Base-by-base conservation (phyloP, 208 protist genomes). In the Leishmania amazonensis region DNA sequence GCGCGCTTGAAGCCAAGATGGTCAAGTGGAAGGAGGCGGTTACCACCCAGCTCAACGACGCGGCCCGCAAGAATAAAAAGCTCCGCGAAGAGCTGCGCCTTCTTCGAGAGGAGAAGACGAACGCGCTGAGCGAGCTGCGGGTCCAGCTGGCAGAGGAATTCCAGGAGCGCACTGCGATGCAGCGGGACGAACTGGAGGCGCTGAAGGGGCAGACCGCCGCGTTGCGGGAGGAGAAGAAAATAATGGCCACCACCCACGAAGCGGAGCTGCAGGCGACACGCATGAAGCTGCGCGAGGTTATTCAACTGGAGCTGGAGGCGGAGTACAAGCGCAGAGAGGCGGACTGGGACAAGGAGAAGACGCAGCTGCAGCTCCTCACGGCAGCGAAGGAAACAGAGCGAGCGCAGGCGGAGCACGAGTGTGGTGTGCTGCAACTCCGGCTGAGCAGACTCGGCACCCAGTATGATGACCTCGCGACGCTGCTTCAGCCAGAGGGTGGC, bases 131-230 rank as follows among this genome's bases (percentile, higher is more conserved):
- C 17, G 84, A 76, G 19, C 65, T 95, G 53, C 88, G 92, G 3
- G 78, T 95, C 76, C 85, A 95, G 72, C 85, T 94, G 45, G 80
- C 85, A 24, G 87, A 89, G 13, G 94, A 97, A 75, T 94, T 95
- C 70, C 86, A 93, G 72, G 94, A 97, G 79, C 85, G 91, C 11
- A 94, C 88, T 0, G 58, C 45, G 47, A 74, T 94, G 79, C 88
- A 93, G 68, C 85, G 88, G 57, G 91, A 97, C 65, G 91, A 93
- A 80, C 70, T 93, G 74, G 78, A 73, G 47, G 40, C 72, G 47
- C 73, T 95, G 64, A 78, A 88, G 53, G 6, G 57, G 62, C 81
- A 88, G 51, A 54, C 84, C 31, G 72, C 68, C 1, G 9, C 75
- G 49, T 81, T 97, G 24, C 84, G 85, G 7, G 87, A 90, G 76